Evolutionary conservation across 1,284 basidiomycete species (phyloP), one percentile per base, ranked within the genome.

Genomic region (Phaffia rhodozyma): DNA sequence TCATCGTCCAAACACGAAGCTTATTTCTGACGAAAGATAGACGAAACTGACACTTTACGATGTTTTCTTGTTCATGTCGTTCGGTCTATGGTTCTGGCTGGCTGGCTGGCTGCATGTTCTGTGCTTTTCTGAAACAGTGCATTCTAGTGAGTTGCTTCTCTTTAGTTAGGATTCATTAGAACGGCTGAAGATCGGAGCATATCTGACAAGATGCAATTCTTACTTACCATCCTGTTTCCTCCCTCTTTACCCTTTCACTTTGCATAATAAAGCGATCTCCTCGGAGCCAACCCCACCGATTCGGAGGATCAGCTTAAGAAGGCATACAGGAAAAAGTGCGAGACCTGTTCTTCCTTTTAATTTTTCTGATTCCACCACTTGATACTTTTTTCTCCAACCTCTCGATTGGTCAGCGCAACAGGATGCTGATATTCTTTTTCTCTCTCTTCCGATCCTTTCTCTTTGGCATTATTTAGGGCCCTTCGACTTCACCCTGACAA

Each of bases 401-500:
- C 13, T 43, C 6, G 38, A 43, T 43, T 43, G 38, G 38, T 43
- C 52, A 55, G 43, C 38, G 29, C 43, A 29, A 27, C n/a, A 34
- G 23, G 47, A 20, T 30, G 38, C 21, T 58, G 18, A 47, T 13
- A 25, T 2, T 7, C 38, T 58, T 49, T 51, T 23, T 21, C 27
- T 51, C 25, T 20, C 20, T 59, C 52, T 58, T 55, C 18, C 58
- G 69, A 68, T 68, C 68, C 68, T 68, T 61, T 67, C 67, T 64
- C 66, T 16, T 43, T 16, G 5, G 5, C 5, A 16, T 43, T 11
- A 43, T 43, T 43, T 69, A 92, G 90, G 75, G 90, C 91, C n/a
- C 78, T 96, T 66, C 83, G 85, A 68, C 77, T 89, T 68, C 94
- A 97, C 76, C 94, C 93, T 50, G 94, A 97, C 82, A 97, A 97